Conservation (phyloP, 805 yeast species). For the Saccharomycopsis fermentans region DNA sequence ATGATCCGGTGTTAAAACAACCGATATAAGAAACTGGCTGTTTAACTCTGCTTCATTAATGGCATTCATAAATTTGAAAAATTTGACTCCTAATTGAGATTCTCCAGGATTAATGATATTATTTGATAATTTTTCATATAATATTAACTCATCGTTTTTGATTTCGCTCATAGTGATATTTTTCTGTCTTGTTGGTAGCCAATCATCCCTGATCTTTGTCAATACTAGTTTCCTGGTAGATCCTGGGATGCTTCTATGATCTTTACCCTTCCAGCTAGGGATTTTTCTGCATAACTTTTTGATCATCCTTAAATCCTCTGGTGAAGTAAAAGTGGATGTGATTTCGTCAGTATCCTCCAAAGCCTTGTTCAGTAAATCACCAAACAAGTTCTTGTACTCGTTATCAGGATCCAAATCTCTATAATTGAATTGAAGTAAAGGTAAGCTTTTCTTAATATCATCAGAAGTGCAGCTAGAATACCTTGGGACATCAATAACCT, state of each 20-base stretch:
- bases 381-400: conserved; percentile 62
- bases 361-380: conserved; percentile 55
- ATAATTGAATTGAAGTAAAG: conserved; percentile 35
- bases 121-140: conserved; percentile 29
- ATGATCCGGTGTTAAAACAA: conserved; percentile 68
- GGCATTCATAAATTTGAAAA: conserved; percentile 41
- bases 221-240: conserved; percentile 54
- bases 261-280: conserved; percentile 80
- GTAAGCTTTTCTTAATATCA: conserved; percentile 31
- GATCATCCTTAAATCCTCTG: conserved; percentile 56
- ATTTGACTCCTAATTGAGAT: conserved; percentile 37
- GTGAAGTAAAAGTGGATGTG: conserved; percentile 58
- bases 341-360: conserved; percentile 69
- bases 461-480: conserved; percentile 35
- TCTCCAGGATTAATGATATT: conserved; percentile 29
- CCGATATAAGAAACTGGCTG: conserved; percentile 50
- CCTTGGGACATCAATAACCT: conserved; percentile 14
- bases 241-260: conserved; percentile 65
- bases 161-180: conserved; percentile 50
- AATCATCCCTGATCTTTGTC: conserved; percentile 68
- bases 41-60: conserved; percentile 28
- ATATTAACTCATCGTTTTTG: conserved; percentile 26
- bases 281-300: conserved; percentile 41
- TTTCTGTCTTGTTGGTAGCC: conserved; percentile 61
- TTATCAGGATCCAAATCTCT: conserved; percentile 64